These are phyloP conservation scores for Phlebopus sp. DNA, from an alignment of 1,284 basidiomycete species.

Conservation along the genomic window DNA sequence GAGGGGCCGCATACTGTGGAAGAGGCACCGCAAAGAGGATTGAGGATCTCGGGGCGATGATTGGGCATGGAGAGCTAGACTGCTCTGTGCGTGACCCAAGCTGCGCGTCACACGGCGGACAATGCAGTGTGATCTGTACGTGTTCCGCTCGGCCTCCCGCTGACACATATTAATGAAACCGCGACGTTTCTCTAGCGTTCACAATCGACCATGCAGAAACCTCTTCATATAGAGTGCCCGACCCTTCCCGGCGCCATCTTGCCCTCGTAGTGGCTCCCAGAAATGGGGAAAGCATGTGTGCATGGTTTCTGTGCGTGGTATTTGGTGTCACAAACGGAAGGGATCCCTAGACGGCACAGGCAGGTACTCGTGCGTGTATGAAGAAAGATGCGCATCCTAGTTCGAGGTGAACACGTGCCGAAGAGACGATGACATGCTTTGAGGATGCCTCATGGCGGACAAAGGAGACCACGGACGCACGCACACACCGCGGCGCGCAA, in stretches of 20 bases:
- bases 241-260: slow-evolving; percentile 25
- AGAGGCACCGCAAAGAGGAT: not conserved
- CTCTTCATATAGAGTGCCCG: slow-evolving; percentile 17
- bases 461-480: slow-evolving; percentile 9
- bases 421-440: slow-evolving; percentile 19
- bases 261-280: slow-evolving; percentile 16
- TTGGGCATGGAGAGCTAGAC: slow-evolving; percentile 17
- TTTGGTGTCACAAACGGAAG: slow-evolving; percentile 13
- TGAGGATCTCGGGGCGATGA: slow-evolving; percentile 14
- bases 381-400: slow-evolving; percentile 2
- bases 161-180: slow-evolving; percentile 9
- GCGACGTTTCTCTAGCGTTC: slow-evolving; percentile 29
- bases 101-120: slow-evolving; percentile 4
- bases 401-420: slow-evolving; percentile 26
- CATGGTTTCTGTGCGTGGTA: slow-evolving; percentile 28
- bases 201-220: slow-evolving; percentile 10
- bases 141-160: slow-evolving; percentile 21
- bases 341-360: slow-evolving; percentile 30
- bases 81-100: slow-evolving; percentile 33
- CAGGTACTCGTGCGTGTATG: slow-evolving; percentile 24
- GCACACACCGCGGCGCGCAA: slow-evolving; percentile 5
- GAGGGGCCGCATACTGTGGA: slow-evolving; percentile 1
- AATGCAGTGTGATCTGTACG: slow-evolving; percentile 17
- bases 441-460: slow-evolving; percentile 22
- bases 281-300: slow-evolving; percentile 20